Base-by-base conservation (phyloP, 208 protist genomes). In the Wallacemonas sp. region DNA sequence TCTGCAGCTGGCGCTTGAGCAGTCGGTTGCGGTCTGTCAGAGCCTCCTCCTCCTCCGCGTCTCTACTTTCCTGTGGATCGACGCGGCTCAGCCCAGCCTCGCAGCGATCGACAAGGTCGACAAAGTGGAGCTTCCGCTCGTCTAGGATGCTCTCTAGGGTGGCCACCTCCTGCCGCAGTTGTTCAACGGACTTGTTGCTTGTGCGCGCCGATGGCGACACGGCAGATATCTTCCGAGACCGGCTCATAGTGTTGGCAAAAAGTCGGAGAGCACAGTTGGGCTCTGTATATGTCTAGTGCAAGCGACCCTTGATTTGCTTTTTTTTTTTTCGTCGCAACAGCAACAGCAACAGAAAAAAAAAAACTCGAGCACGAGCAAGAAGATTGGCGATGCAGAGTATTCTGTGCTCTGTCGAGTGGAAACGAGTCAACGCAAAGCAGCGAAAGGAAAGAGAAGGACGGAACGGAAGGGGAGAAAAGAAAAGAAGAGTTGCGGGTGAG, bases 1-100 rank as follows among this genome's bases (percentile, higher is more conserved):
- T 50, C n/a, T 70, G 71, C 2, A 95, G 59, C 32, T 74, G 77
- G 20, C 28, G 26, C 10, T 57, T 18, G n/a, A 89, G 81, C 2
- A 59, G 68, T 8, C 48, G 20, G 26, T 64, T 61, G 50, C 83
- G 79, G 4, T 42, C 79, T 4, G 32, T 52, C 14, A 65, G 20
- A 10, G 79, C 78, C 2, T 70, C 61, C 18, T 57, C 39, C 10
- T 42, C 18, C 11, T 33, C 16, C 3, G 3, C 48, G 14, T 28
- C 28, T 11, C 45, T 25, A 2, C 41, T 48, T 0, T 7, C 49
- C 8, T 57, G 4, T 20, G 22, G n/a, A 23, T 57, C 65, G 22
- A 61, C 48, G 12, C 41, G 29, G 39, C 33, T 38, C 12, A 57
- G 26, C 3, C 25, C 52, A 1, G 65, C 46, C 25, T 63, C 67